phyloP scores from a whole-genome alignment of 2,329 filamentous ascomycete genomes.

The Ophiocordyceps camponoti-saundersi region DNA sequence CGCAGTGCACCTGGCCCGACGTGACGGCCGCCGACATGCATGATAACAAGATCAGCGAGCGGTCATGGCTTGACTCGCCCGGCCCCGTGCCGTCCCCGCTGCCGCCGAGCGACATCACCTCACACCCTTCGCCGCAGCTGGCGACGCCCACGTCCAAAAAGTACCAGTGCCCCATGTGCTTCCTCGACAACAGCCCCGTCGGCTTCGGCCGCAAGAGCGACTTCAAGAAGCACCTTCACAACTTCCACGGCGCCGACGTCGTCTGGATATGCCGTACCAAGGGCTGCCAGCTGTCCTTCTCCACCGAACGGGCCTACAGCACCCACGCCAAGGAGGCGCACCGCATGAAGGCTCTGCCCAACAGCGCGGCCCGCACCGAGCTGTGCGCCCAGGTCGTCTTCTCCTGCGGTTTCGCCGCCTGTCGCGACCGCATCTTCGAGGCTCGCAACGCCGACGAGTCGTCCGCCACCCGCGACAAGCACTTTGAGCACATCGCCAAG shows the following conservation, averaged over 20 bases:
- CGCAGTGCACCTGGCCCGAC: conserved; percentile 21
- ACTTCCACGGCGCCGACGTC: conserved; percentile 25
- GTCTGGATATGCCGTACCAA: conserved; percentile 25
- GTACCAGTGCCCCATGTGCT: conserved; percentile 28
- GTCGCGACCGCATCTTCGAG: conserved; percentile 25
- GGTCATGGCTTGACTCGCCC: conserved; percentile 23
- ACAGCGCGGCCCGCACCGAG: conserved; percentile 22
- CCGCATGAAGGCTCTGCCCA: conserved; percentile 21
- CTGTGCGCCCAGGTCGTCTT: conserved; percentile 26
- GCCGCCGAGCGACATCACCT: conserved; percentile 14
- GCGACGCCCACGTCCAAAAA: conserved; percentile 21
- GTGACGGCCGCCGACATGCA: conserved; percentile 17
- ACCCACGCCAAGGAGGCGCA: conserved; percentile 25
- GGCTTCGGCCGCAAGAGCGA: conserved; percentile 29
- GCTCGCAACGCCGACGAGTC: conserved; percentile 19
- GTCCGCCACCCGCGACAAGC: conserved; percentile 20
- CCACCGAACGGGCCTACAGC: conserved; percentile 26
- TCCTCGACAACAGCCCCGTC: conserved; percentile 25
- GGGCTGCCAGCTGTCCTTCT: conserved; percentile 23
- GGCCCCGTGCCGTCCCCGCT: conserved; percentile 18
- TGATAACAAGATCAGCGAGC: conserved; percentile 14
- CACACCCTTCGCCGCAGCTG: conserved; percentile 18
- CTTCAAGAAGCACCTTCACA: conserved; percentile 31
- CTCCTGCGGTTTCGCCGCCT: conserved; percentile 23
- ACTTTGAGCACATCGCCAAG: conserved; percentile 29